These are phyloP conservation scores for Schizothecium vesticola DNA, from an alignment of 495 filamentous ascomycete species.

Conservation along the genomic window DNA sequence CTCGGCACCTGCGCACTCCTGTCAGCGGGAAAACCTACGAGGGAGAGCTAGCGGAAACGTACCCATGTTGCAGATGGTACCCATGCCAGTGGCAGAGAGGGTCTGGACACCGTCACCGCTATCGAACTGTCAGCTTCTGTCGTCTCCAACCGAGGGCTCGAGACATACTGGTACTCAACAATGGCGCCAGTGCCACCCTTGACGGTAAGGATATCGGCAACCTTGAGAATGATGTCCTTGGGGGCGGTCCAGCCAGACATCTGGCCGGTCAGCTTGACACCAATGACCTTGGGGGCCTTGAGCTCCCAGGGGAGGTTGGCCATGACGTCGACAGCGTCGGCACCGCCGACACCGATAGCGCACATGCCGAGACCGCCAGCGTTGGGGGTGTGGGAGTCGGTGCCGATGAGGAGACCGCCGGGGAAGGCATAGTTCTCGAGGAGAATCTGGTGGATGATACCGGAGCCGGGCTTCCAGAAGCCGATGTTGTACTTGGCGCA, in stretches of 20 bases:
- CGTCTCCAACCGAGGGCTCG: neutral
- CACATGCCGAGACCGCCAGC: slow-evolving; percentile 94
- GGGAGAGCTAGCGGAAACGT: slow-evolving; percentile 10
- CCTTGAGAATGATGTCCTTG: slow-evolving; percentile 98
- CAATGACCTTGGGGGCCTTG: slow-evolving; percentile 96
- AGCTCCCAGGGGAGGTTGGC: slow-evolving; percentile 96
- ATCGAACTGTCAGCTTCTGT: neutral
- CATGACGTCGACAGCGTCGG: slow-evolving; percentile 99
- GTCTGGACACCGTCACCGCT: slow-evolving; percentile 67
- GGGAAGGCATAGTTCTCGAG: slow-evolving; percentile 98
- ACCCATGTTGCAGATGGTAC: slow-evolving; percentile 70
- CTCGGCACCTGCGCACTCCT: slow-evolving; percentile 53
- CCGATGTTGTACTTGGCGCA: slow-evolving; percentile 99
- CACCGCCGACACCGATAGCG: slow-evolving; percentile 97
- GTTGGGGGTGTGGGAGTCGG: slow-evolving; percentile 98
- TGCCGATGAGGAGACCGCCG: slow-evolving; percentile 96
- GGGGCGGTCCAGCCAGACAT: slow-evolving; percentile 91
- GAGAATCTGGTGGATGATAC: slow-evolving; percentile 99
- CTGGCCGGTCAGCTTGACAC: slow-evolving; percentile 86
- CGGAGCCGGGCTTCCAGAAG: slow-evolving; percentile 98
- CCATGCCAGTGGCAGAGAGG: slow-evolving; percentile 59
- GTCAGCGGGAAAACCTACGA: neutral
- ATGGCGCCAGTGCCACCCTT: slow-evolving; percentile 98
- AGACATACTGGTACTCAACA: slow-evolving; percentile 68
- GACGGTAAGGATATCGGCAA: slow-evolving; percentile 93